These are phyloP conservation scores for Basidiobolus heterosporus DNA, from an alignment of 371 early-diverging fungal species.

Conservation along the genomic window DNA sequence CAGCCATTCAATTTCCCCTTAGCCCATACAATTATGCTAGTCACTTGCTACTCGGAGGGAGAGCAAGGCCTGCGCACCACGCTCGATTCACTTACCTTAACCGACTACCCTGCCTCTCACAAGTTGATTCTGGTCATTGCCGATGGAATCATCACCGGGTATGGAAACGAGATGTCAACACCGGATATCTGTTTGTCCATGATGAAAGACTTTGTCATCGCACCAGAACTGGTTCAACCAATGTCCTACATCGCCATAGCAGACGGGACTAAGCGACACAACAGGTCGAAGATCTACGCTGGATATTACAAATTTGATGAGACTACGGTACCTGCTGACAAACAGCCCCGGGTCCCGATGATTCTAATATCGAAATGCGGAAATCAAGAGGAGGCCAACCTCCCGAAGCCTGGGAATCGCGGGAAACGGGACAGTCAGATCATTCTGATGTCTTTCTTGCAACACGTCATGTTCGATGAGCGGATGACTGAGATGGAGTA, in stretches of 20 bases:
- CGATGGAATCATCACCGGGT: conserved; percentile 71
- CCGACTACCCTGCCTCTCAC: conserved; percentile 78
- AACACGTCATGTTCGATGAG: conserved; percentile 84
- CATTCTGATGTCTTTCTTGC: conserved; percentile 90
- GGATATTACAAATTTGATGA: conserved; percentile 60
- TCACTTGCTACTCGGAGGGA: conserved; percentile 87
- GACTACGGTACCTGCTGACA: conserved; percentile 21
- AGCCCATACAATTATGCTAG: conserved; percentile 54
- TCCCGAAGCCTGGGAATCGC: conserved; percentile 76
- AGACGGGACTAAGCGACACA: conserved; percentile 79
- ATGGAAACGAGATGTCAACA: conserved; percentile 58
- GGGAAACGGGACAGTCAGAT: conserved; percentile 98
- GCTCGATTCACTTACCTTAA: conserved; percentile 82
- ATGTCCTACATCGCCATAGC: conserved; percentile 84
- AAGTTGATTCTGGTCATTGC: conserved; percentile 83
- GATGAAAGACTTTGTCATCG: conserved; percentile 59
- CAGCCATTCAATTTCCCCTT: conserved; percentile 55
- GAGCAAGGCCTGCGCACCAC: conserved; percentile 79
- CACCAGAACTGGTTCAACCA: conserved; percentile 38
- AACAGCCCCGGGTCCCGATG: conserved; percentile 46
- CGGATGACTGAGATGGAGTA: conserved; percentile 90
- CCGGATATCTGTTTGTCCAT: conserved; percentile 67
- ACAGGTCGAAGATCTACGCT: conserved; percentile 86
- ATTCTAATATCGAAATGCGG: conserved; percentile 89
- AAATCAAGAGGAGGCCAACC: conserved; percentile 45